Evolutionary conservation across 108 stramenopile genomes (phyloP), one percentile per base, ranked within the genome.

Genomic region (Skeletonema menzelii): DNA sequence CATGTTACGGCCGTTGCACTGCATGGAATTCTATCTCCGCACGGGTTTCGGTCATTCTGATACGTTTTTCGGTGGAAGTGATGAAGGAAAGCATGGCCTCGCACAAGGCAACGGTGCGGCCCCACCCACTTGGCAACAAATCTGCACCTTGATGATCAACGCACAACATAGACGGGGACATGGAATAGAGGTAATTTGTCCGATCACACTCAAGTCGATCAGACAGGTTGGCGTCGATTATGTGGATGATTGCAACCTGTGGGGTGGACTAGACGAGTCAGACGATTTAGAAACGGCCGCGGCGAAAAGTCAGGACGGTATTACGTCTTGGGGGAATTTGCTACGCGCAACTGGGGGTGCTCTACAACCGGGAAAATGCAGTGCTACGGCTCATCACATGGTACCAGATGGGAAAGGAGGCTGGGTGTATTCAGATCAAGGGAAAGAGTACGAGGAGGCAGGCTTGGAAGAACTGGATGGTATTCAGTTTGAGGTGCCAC

Each of bases 31-130:
- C 67, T 63, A 27, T 27, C 67, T 79, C 0, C 27, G 78, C 0
- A 79, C 66, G 0, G 78, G 73, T 0, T 74, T 69, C 28, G 78
- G 78, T 0, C 57, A 73, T 27, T 79, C 78, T 8, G 12, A 12
- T 1, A 15, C 22, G 1, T 62, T 17, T 27, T 55, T 37, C 26
- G 69, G 68, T 7, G 60, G 69, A 10, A 14, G 15, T 1, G 13
- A 12, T 1, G 69, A 59, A 0, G 59, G 12, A 0, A 58, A 60
- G 22, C 79, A 80, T 12, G 79, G 79, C 0, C 49, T 74, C 1
- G 67, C 65, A 14, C 73, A 80, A 63, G 79, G 73, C 1, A 74
- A 73, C 34, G 37, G 67, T 0, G 79, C 67, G 0, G 67, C 79
- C 4, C 73, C 79, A 1, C 47, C 73, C 3, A 37, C 47, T 4